Evolutionary conservation across 768 basidiomycete species (phyloP).

Genomic region (Hebeloma cylindrosporum): DNA sequence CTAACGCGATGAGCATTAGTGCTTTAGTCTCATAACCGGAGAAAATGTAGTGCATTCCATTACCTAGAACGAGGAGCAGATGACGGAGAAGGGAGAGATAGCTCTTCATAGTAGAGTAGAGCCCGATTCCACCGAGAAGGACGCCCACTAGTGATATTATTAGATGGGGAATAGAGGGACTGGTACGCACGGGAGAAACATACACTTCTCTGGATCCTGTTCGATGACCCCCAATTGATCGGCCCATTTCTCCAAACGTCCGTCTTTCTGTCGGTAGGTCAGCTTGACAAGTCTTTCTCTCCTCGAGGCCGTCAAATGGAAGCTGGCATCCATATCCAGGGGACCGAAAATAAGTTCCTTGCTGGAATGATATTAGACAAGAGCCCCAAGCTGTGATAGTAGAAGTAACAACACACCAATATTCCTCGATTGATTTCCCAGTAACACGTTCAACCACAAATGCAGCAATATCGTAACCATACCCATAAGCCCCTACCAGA

Average conservation of each 20-base stretch:
- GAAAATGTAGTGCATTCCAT: not conserved
- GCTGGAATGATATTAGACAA: conserved; percentile 12
- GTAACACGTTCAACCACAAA: conserved; percentile 29
- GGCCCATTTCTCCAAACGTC: conserved; percentile 18
- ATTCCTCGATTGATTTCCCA: conserved; percentile 27
- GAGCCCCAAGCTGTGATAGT: not conserved
- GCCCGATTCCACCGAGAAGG: conserved; percentile 29
- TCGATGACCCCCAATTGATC: conserved; percentile 23
- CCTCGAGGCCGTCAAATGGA: conserved; percentile 28
- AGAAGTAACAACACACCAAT: conserved; percentile 22
- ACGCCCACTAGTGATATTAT: conserved; percentile 15
- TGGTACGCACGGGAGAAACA: not conserved
- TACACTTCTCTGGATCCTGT: conserved; percentile 29
- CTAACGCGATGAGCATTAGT: not conserved
- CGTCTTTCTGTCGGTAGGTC: conserved; percentile 23
- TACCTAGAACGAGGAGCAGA: conserved; percentile 30
- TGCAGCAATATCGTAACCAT: conserved; percentile 26
- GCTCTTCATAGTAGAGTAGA: conserved; percentile 28
- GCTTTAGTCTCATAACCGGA: not conserved
- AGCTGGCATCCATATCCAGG: conserved; percentile 28
- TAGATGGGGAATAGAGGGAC: not conserved
- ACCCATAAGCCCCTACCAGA: conserved; percentile 29
- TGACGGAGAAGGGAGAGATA: conserved; percentile 35
- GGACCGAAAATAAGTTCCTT: conserved; percentile 33
- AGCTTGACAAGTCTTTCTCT: conserved; percentile 21